Conservation (phyloP, 2,329 filamentous ascomycete species). For the Aspergillus quadricinctus region DNA sequence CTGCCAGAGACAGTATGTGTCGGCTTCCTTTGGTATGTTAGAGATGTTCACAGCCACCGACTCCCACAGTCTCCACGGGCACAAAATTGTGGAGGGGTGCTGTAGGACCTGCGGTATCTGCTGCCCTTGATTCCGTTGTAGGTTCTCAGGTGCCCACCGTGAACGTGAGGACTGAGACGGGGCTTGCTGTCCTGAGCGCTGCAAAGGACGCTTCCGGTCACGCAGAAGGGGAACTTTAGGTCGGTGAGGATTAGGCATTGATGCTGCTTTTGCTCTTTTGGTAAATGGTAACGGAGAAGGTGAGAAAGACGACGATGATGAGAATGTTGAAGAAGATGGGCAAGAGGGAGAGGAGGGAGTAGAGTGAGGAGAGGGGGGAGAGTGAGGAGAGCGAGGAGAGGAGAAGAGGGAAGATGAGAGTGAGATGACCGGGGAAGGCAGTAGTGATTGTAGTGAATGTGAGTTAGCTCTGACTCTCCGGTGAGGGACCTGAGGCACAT, state of each 20-base stretch:
- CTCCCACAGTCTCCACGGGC: slow-evolving; percentile 38
- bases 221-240: not conserved
- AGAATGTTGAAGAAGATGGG: not conserved
- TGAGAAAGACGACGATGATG: not conserved
- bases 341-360: slow-evolving; percentile 1
- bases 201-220: not conserved
- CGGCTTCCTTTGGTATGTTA: slow-evolving; percentile 31
- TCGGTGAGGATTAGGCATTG: not conserved
- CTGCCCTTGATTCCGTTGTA: not conserved
- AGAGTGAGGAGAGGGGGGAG: slow-evolving; percentile 4
- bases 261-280: not conserved
- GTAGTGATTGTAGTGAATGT: not conserved
- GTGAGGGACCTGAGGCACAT: not conserved
- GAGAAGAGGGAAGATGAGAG: not conserved
- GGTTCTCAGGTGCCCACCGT: not conserved
- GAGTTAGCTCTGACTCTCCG: not conserved
- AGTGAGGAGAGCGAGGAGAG: slow-evolving; percentile 3
- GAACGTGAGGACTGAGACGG: not conserved
- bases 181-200: not conserved
- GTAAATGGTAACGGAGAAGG: not conserved
- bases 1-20: slow-evolving; percentile 44
- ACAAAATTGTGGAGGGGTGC: slow-evolving; percentile 8
- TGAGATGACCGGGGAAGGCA: not conserved
- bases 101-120: not conserved
- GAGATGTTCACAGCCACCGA: slow-evolving; percentile 35